phyloP scores from a whole-genome alignment of 1,284 basidiomycete species.

The Ceratobasidium theobromae region DNA sequence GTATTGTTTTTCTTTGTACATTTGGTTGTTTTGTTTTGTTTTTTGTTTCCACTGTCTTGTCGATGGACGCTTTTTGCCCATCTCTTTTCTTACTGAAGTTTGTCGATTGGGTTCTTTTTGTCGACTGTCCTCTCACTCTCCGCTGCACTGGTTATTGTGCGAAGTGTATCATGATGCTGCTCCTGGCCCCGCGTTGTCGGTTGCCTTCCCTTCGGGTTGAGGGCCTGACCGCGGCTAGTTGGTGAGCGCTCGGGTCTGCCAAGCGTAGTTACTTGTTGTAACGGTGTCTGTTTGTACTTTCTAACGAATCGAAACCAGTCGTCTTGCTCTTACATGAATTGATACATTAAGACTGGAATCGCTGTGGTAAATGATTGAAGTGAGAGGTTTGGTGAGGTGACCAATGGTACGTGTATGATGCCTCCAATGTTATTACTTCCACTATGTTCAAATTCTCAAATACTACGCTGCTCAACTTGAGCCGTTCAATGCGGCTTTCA shows the following conservation, averaged over 20 bases:
- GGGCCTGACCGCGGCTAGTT: constrained; percentile 21
- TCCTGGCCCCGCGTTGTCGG: constrained; percentile 20
- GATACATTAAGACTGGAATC: background rate
- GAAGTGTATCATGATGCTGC: constrained; percentile 10
- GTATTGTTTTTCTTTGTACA: constrained; percentile 49
- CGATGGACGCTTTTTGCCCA: constrained; percentile 22
- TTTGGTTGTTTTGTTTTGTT: constrained; percentile 16
- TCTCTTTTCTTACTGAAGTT: constrained; percentile 18
- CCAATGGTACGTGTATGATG: no score
- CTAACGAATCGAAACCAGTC: constrained; percentile 1
- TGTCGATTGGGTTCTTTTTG: constrained; percentile 16
- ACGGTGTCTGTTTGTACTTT: constrained; percentile 20
- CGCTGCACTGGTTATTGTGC: background rate
- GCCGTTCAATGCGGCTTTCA: constrained; percentile 49
- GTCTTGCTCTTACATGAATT: background rate
- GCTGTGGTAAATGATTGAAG: background rate
- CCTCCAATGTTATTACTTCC: no score
- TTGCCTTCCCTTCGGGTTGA: constrained; percentile 26
- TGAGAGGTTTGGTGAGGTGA: no score
- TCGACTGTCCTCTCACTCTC: constrained; percentile 21
- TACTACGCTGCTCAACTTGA: background rate
- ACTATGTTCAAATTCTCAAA: background rate
- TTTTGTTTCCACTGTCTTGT: background rate
- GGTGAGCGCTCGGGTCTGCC: constrained; percentile 26
- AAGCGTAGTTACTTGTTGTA: background rate